A percentile compares a stretch with the other conserved stretches of the same genome.
phyloP scores from a whole-genome alignment of 257 asterid species.

The Solanum gracilifrons region DNA sequence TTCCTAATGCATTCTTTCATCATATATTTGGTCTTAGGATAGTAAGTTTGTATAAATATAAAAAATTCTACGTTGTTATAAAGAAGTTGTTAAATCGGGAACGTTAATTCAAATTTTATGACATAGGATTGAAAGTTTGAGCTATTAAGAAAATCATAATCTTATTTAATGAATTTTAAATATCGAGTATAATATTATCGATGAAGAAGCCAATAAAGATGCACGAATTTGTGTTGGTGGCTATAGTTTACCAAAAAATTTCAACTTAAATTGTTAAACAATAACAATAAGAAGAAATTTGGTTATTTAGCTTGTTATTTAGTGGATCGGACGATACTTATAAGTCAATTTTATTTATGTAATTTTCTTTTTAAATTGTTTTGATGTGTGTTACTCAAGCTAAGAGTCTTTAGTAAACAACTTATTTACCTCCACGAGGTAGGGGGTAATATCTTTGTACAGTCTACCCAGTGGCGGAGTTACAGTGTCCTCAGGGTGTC shows the following conservation, averaged over 20 bases:
- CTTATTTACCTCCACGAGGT: background rate
- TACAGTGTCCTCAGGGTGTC: no score
- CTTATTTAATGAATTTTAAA: no score
- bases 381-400: background rate
- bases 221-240: background rate
- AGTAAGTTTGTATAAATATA: background rate
- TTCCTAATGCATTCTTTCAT: background rate
- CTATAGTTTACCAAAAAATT: background rate
- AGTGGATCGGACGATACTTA: no score
- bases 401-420: no score
- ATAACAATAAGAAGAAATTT: background rate
- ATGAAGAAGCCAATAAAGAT: no score
- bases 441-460: no score
- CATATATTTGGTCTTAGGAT: background rate
- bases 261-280: background rate
- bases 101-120: background rate
- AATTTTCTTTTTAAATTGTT: no score
- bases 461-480: no score
- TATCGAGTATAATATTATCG: no score
- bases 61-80: no score
- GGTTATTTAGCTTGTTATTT: background rate
- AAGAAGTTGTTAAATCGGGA: background rate
- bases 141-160: no score
- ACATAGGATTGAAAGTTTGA: background rate
- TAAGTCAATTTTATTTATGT: no score